Percentiles rank a stretch among this genome's conserved stretches.
phyloP scores from a whole-genome alignment of 768 basidiomycete genomes.

The Coprinopsis strossmayeri region DNA sequence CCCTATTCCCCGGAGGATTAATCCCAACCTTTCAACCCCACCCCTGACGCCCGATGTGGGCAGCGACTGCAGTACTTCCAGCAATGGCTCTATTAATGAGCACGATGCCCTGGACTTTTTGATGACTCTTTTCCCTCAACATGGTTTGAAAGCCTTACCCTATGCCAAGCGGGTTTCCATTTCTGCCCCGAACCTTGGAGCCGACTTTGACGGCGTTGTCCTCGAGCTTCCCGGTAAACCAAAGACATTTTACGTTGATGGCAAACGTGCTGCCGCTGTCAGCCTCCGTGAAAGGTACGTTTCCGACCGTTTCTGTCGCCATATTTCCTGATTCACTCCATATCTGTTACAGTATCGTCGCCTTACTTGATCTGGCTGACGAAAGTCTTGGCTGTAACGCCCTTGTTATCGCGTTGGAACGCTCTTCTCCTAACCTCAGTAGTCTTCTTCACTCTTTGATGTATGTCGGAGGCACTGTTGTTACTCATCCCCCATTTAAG shows the following conservation, averaged over 20 bases:
- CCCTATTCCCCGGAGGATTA: conserved; percentile 33
- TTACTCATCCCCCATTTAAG: conserved; percentile 74
- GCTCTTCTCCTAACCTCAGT: conserved; percentile 61
- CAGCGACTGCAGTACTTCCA: conserved; percentile 34
- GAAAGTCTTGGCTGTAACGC: conserved; percentile 74
- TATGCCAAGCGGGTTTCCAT: conserved; percentile 72
- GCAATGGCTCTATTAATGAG: conserved; percentile 35
- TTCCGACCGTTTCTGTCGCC: conserved; percentile 6
- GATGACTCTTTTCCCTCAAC: conserved; percentile 69
- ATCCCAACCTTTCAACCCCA: conserved; percentile 56
- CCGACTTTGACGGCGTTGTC: conserved; percentile 72
- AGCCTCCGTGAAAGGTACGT: conserved; percentile 77
- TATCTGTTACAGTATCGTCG: conserved; percentile 58
- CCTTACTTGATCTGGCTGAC: conserved; percentile 81
- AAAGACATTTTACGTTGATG: conserved; percentile 80
- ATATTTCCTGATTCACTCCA: conserved; percentile 10
- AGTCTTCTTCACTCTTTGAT: conserved; percentile 82
- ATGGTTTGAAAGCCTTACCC: conserved; percentile 62
- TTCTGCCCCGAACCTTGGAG: conserved; percentile 59
- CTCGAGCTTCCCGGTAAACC: conserved; percentile 63
- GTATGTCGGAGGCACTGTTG: conserved; percentile 86
- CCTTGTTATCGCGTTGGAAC: conserved; percentile 75
- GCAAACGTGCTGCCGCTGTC: conserved; percentile 74
- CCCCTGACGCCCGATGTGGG: conserved; percentile 73
- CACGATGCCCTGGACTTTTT: conserved; percentile 74